phyloP scores from a whole-genome alignment of 768 basidiomycete species.

The Dentipellis sp. region DNA sequence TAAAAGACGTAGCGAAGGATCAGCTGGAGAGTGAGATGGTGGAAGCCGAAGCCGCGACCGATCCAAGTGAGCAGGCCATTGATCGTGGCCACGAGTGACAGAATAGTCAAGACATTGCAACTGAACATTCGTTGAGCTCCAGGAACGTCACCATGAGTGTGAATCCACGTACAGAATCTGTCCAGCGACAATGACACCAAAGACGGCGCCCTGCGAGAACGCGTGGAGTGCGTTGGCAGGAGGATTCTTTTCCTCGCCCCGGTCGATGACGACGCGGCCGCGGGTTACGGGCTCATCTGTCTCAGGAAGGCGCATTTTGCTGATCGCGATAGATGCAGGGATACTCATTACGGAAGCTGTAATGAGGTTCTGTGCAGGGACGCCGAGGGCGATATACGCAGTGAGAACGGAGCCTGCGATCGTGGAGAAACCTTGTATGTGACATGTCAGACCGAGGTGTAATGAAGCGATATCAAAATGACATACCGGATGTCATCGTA shows the following conservation, averaged over 20 bases:
- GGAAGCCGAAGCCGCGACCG: slow-evolving; percentile 78
- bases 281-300: slow-evolving; percentile 79
- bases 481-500: slow-evolving; percentile 73
- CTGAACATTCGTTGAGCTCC: slow-evolving; percentile 23
- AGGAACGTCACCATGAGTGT: not conserved
- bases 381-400: slow-evolving; percentile 74
- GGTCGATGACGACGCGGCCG: slow-evolving; percentile 71
- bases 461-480: not conserved
- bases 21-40: slow-evolving; percentile 74
- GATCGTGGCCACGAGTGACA: slow-evolving; percentile 72
- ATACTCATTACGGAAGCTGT: slow-evolving; percentile 94
- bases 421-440: slow-evolving; percentile 60
- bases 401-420: slow-evolving; percentile 86
- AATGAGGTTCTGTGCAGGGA: slow-evolving; percentile 70
- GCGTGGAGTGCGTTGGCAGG: slow-evolving; percentile 83
- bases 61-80: slow-evolving; percentile 88
- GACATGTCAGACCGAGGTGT: not conserved
- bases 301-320: slow-evolving; percentile 82
- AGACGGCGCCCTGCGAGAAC: slow-evolving; percentile 76
- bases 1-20: slow-evolving; percentile 84
- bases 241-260: slow-evolving; percentile 49
- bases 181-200: slow-evolving; percentile 80
- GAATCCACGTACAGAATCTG: slow-evolving; percentile 59
- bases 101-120: slow-evolving; percentile 76
- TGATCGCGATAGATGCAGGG: slow-evolving; percentile 88